Evolutionary conservation across 164 flowering plant species (phyloP), one percentile per base, ranked within the genome.

Genomic region (Cinnamomum micranthum): DNA sequence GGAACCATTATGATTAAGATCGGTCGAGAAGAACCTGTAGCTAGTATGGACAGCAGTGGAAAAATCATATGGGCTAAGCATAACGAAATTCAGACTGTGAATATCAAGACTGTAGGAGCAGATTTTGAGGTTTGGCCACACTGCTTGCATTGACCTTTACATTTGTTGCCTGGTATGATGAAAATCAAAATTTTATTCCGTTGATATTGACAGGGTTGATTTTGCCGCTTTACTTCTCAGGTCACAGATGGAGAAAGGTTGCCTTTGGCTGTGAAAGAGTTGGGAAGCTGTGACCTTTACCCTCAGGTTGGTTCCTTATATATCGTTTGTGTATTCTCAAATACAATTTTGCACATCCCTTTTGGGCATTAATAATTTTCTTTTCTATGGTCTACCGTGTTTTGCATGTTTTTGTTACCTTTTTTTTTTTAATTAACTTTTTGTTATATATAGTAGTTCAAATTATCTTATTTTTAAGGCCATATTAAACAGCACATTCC

Each of bases 21-120:
- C 80, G 98, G 97, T 69, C 86, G 94, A 62, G 99, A 95, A 83
- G 95, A 76, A 69, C 99, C 99, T 47, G 95, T 93, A 25, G 99
- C 97, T 65, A 92, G 98, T 70, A 95, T 95, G 99, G 99, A 95
- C 76, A 90, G 86, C 77, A 90, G 93, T 81, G 99, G 99, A 50
- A 95, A 95, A 77, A 91, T 95, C 70, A 92, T 95, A 55, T 95
- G 98, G 98, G 97, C 99, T 59, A 95, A 89, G 84, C 98, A 95
- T 78, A 95, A 95, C 79, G 99, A 95, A 78, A 88, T 95, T 76
- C 98, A 95, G 74, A 95, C 98, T 71, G 99, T 89, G 95, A 70
- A 78, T 91, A 93, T 95, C 72, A 93, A 87, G 85, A 88, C 93
- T 87, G 92, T 95, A 60, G 98, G 97, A 73, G 90, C 98, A 65